These are phyloP conservation scores for Penicillium salamii DNA, from an alignment of 495 filamentous ascomycete genomes.

Conservation along the genomic window DNA sequence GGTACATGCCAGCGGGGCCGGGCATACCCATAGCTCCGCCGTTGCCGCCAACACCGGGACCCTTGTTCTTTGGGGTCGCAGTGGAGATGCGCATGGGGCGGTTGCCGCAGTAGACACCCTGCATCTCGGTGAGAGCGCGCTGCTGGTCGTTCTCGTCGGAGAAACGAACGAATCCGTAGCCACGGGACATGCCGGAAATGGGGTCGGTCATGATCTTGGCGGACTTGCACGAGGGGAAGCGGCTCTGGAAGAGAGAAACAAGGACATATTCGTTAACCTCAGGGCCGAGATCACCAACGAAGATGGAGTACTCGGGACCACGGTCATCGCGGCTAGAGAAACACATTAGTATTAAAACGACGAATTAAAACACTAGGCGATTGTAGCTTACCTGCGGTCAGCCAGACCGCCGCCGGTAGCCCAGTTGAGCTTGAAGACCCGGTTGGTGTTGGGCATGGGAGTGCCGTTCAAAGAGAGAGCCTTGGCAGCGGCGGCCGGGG, in stretches of 20 bases:
- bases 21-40: conserved; percentile 55
- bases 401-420: conserved; percentile 94
- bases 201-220: conserved; percentile 99
- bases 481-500: conserved; percentile 81
- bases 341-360: background rate
- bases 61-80: conserved; percentile 95
- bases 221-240: conserved; percentile 96
- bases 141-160: conserved; percentile 93
- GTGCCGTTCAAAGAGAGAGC: conserved; percentile 86
- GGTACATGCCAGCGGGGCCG: conserved; percentile 48
- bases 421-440: conserved; percentile 99
- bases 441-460: conserved; percentile 88
- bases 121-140: conserved; percentile 93
- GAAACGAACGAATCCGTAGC: conserved; percentile 98
- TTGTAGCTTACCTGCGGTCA: conserved; percentile 71
- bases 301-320: conserved; percentile 93
- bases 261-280: conserved; percentile 99
- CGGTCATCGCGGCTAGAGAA: conserved; percentile 78
- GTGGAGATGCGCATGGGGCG: conserved; percentile 98
- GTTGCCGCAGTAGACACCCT: conserved; percentile 98
- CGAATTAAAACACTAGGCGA: background rate
- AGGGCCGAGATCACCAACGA: conserved; percentile 95
- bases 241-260: conserved; percentile 92
- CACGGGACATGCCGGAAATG: conserved; percentile 94
- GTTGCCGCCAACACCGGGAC: conserved; percentile 56